Percentiles rank a stretch among this genome's conserved stretches.
These are phyloP conservation scores for Heterotrichella gracilis DNA, from an alignment of 352 stramenopile genomes.

Conservation along the genomic window DNA sequence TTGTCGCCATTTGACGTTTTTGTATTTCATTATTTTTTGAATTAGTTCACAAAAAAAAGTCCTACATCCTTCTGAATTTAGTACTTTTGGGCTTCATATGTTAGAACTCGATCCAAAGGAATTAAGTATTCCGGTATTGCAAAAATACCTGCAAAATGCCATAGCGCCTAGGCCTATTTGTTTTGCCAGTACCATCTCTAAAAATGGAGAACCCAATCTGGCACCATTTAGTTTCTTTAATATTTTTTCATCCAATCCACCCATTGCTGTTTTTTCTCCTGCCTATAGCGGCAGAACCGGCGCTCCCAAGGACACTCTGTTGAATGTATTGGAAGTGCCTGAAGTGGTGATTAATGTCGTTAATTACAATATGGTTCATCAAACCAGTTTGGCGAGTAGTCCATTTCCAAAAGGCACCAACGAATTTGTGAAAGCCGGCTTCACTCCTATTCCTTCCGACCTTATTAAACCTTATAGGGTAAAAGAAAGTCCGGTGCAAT, in stretches of 20 bases:
- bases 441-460: neutral
- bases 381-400: neutral
- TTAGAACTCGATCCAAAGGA: neutral
- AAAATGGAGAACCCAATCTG: neutral
- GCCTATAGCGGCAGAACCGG: neutral
- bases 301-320: neutral
- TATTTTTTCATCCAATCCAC: constrained; percentile 1
- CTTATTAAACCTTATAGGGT: neutral
- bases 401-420: neutral
- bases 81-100: too few species aligned
- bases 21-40: too few species aligned
- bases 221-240: neutral
- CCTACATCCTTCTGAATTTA: too few species aligned
- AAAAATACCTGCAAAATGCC: constrained; percentile 6
- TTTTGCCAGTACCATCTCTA: neutral
- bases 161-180: neutral
- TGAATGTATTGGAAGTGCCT: neutral
- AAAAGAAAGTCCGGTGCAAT: neutral
- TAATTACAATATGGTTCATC: neutral
- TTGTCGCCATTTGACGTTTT: too few species aligned
- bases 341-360: neutral
- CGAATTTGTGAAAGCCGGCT: neutral
- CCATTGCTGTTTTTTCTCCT: neutral
- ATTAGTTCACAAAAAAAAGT: too few species aligned
- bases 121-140: neutral